Percentiles rank a stretch among this genome's conserved stretches.
phyloP scores from a whole-genome alignment of 495 filamentous ascomycete genomes.

The Aspergillus nanangensis region DNA sequence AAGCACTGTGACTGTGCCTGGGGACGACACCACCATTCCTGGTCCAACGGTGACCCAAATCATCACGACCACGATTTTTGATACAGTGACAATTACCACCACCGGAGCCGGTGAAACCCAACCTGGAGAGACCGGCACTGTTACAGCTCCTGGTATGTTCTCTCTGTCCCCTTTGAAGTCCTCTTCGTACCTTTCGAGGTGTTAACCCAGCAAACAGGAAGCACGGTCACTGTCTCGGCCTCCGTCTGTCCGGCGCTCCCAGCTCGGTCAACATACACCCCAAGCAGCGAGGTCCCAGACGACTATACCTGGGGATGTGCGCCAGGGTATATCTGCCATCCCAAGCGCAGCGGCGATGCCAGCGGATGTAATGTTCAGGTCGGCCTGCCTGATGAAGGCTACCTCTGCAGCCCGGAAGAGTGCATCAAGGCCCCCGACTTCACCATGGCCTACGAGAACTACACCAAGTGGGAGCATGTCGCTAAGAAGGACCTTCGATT shows the following conservation, averaged over 20 bases:
- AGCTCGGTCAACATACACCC: conserved; percentile 31
- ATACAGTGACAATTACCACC: too few species aligned
- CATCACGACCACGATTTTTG: background rate
- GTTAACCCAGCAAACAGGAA: background rate
- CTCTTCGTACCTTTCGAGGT: too few species aligned
- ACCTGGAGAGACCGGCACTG: background rate
- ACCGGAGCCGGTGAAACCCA: background rate
- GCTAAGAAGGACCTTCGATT: conserved; percentile 33
- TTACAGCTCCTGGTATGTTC: conserved; percentile 3
- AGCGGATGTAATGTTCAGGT: conserved; percentile 49
- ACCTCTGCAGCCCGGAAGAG: conserved; percentile 48
- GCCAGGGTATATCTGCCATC: conserved; percentile 56
- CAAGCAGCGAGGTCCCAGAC: conserved; percentile 24
- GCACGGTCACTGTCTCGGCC: conserved; percentile 12
- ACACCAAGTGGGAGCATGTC: conserved; percentile 29
- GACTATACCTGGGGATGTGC: conserved; percentile 52
- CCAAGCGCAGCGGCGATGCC: conserved; percentile 20
- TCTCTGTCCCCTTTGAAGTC: too few species aligned
- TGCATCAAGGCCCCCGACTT: conserved; percentile 46
- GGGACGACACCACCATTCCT: background rate
- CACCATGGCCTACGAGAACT: conserved; percentile 29
- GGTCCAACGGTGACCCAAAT: background rate
- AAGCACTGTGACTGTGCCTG: background rate
- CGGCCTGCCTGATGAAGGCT: conserved; percentile 47
- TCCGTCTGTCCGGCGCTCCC: conserved; percentile 24